phyloP scores from a whole-genome alignment of 2,329 filamentous ascomycete genomes.

The Lasiodiplodia sp. region DNA sequence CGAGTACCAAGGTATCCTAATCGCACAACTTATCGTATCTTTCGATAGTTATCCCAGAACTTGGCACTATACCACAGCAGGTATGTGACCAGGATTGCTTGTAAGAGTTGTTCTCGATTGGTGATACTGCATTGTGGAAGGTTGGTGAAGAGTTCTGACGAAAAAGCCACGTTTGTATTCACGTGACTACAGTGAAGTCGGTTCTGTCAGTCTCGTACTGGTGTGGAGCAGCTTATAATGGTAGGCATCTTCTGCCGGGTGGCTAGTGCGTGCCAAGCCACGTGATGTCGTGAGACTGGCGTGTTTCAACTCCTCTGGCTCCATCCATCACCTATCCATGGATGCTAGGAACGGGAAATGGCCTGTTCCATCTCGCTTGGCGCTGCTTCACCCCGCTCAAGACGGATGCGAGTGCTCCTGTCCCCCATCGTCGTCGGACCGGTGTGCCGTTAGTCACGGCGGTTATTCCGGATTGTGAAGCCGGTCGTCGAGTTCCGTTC shows the following conservation, averaged over 20 bases:
- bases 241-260: not conserved
- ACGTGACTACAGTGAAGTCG: not conserved
- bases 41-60: no score
- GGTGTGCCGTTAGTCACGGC: slow-evolving; percentile 10
- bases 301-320: not conserved
- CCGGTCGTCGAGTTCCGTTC: not conserved
- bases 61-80: no score
- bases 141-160: no score
- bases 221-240: not conserved
- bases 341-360: not conserved
- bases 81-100: no score
- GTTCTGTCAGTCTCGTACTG: not conserved
- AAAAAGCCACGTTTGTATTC: not conserved
- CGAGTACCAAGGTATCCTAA: no score
- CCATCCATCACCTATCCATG: not conserved
- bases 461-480: slow-evolving; percentile 6
- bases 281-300: slow-evolving; percentile 18
- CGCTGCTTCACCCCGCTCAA: not conserved
- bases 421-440: not conserved
- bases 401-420: not conserved
- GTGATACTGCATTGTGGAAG: no score
- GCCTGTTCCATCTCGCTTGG: not conserved
- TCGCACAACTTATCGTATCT: no score
- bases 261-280: not conserved
- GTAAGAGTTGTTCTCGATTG: no score